Evolutionary conservation across 2,329 filamentous ascomycete genomes (phyloP).

Genomic region (Fusarium euwallaceae): DNA sequence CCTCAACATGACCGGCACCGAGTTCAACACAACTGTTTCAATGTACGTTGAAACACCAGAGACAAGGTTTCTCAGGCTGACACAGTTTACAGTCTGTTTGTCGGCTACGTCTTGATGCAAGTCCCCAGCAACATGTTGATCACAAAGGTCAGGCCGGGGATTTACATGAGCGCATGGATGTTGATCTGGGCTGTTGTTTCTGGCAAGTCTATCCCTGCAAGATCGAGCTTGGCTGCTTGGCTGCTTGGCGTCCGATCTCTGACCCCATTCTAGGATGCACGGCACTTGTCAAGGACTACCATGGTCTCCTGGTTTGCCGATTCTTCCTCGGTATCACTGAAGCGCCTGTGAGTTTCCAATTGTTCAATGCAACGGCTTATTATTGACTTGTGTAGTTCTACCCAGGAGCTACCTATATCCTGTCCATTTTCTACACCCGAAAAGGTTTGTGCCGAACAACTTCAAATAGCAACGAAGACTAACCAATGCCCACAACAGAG

Average conservation of each 20-base stretch:
- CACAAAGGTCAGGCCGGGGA: slow-evolving; percentile 56
- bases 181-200: slow-evolving; percentile 57
- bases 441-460: slow-evolving; percentile 39
- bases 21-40: slow-evolving; percentile 64
- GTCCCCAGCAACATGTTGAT: slow-evolving; percentile 58
- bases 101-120: slow-evolving; percentile 61
- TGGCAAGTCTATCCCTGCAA: slow-evolving; percentile 30
- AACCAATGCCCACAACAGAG: slow-evolving; percentile 62
- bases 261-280: slow-evolving; percentile 47
- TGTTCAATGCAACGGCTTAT: neutral
- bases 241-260: neutral
- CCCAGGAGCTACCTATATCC: slow-evolving; percentile 54
- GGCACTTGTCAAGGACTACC: slow-evolving; percentile 52
- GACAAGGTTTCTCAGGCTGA: neutral
- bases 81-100: slow-evolving; percentile 45
- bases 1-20: slow-evolving; percentile 65
- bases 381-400: slow-evolving; percentile 50
- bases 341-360: slow-evolving; percentile 47
- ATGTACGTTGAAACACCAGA: slow-evolving; percentile 43
- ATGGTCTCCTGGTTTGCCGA: slow-evolving; percentile 51
- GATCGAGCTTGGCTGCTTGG: too few species aligned
- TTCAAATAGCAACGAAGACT: neutral
- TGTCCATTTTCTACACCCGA: slow-evolving; percentile 52
- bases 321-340: slow-evolving; percentile 58
- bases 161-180: slow-evolving; percentile 59